phyloP scores from a whole-genome alignment of 257 asterid genomes.

The Solanum megistacrolobum region DNA sequence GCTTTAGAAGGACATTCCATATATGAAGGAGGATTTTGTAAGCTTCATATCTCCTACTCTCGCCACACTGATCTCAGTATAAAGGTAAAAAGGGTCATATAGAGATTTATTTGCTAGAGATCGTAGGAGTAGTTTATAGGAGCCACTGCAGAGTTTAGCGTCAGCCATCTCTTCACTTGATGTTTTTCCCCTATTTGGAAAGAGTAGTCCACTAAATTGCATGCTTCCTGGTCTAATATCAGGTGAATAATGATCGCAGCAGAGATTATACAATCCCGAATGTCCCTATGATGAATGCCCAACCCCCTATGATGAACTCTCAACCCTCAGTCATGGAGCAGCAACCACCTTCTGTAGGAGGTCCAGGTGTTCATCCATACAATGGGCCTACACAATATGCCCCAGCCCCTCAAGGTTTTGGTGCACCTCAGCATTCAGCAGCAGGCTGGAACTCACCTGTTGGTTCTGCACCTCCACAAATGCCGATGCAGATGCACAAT shows the following conservation, averaged over 20 bases:
- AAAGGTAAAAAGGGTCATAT: slow-evolving; percentile 33
- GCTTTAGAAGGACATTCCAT: slow-evolving; percentile 97
- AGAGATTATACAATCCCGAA: slow-evolving; percentile 78
- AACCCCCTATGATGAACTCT: slow-evolving; percentile 44
- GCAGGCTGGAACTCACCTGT: slow-evolving; percentile 57
- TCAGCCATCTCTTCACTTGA: neutral
- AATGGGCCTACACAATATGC: slow-evolving; percentile 43
- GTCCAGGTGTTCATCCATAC: slow-evolving; percentile 41
- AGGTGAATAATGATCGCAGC: slow-evolving; percentile 89
- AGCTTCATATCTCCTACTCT: slow-evolving; percentile 91
- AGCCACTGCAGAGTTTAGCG: neutral
- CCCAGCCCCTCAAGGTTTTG: slow-evolving; percentile 33
- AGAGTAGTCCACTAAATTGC: neutral
- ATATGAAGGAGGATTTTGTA: slow-evolving; percentile 97
- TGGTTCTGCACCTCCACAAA: slow-evolving; percentile 25
- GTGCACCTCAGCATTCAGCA: slow-evolving; percentile 41
- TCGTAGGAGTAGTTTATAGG: neutral
- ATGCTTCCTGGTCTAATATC: slow-evolving; percentile 6
- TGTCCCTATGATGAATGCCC: slow-evolving; percentile 44
- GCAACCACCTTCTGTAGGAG: slow-evolving; percentile 57
- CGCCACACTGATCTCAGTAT: slow-evolving; percentile 98
- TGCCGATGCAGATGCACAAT: slow-evolving; percentile 66
- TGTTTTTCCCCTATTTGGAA: neutral
- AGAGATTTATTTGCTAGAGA: neutral
- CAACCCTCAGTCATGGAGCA: slow-evolving; percentile 64